phyloP scores from a whole-genome alignment of 768 basidiomycete species.

The Collybia sordida region DNA sequence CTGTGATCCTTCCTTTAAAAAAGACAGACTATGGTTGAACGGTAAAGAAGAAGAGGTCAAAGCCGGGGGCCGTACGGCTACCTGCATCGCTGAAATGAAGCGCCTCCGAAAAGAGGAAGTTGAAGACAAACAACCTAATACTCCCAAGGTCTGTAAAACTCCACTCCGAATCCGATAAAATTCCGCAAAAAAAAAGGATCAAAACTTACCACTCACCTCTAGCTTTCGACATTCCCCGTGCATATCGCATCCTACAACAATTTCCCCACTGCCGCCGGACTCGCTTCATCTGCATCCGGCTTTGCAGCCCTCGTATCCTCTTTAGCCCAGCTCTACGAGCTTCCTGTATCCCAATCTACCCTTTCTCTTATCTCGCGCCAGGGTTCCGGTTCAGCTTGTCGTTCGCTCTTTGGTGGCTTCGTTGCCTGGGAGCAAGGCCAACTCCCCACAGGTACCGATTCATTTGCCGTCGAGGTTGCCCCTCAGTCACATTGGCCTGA shows the following conservation, averaged over 20 bases:
- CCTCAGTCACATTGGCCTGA: conserved; percentile 89
- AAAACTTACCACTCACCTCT: conserved; percentile 8
- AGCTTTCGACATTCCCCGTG: conserved; percentile 73
- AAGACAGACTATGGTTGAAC: conserved; percentile 92
- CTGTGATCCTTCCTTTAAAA: conserved; percentile 68
- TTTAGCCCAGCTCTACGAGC: conserved; percentile 80
- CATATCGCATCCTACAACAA: conserved; percentile 97
- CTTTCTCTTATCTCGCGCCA: conserved; percentile 96
- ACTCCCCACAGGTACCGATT: conserved; percentile 73
- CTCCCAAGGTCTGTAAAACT: conserved; percentile 57
- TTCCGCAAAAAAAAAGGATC: background rate
- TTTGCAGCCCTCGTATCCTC: conserved; percentile 94
- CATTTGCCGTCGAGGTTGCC: conserved; percentile 85
- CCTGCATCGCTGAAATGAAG: conserved; percentile 88
- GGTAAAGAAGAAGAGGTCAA: conserved; percentile 91
- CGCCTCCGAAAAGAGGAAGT: conserved; percentile 65
- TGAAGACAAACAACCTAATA: conserved; percentile 66
- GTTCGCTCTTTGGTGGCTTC: conserved; percentile 95
- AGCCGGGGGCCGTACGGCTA: conserved; percentile 69
- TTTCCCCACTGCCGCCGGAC: conserved; percentile 97
- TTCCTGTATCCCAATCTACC: conserved; percentile 73
- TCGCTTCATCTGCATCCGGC: conserved; percentile 96
- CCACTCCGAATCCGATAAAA: background rate
- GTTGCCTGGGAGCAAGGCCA: conserved; percentile 91
- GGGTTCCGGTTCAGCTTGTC: conserved; percentile 96